phyloP scores from a whole-genome alignment of 108 stramenopile species.

The Epipyxis sp. region DNA sequence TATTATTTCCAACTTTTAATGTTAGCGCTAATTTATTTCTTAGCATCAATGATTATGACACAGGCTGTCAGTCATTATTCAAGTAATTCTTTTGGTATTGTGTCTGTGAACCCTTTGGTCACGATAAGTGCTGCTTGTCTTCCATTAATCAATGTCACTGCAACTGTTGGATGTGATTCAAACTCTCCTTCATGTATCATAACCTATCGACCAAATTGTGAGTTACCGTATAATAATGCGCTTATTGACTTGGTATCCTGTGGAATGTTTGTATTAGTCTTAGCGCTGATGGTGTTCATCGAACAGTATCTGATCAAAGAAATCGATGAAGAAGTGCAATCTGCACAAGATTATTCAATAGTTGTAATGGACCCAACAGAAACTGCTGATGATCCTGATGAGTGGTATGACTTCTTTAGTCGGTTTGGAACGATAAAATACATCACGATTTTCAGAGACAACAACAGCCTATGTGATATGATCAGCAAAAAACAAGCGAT shows the following conservation, averaged over 20 bases:
- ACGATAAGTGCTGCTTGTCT: neutral
- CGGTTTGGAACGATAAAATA: constrained; percentile 9
- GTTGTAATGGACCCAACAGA: constrained; percentile 26
- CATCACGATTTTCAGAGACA: constrained; percentile 34
- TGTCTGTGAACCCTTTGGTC: neutral
- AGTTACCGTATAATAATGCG: neutral
- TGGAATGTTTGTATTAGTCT: neutral
- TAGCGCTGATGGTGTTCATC: neutral
- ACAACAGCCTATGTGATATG: constrained; percentile 26
- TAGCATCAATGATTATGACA: neutral
- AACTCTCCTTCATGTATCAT: neutral
- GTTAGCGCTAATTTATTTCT: neutral
- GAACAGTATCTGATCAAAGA: constrained; percentile 16
- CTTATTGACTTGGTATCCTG: neutral
- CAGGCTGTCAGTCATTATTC: neutral
- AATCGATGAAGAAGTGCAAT: constrained; percentile 52
- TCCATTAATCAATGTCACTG: neutral
- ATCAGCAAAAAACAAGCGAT: neutral
- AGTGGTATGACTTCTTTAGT: constrained; percentile 14
- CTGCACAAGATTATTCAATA: constrained; percentile 47
- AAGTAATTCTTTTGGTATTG: neutral
- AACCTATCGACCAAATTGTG: neutral
- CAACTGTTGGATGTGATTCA: neutral
- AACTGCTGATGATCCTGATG: constrained; percentile 28
- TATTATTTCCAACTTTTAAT: constrained; percentile 54